Evolutionary conservation across 176 grass and related monocot species (phyloP), one percentile per base, ranked within the genome.

Genomic region (Aegilops longissima): DNA sequence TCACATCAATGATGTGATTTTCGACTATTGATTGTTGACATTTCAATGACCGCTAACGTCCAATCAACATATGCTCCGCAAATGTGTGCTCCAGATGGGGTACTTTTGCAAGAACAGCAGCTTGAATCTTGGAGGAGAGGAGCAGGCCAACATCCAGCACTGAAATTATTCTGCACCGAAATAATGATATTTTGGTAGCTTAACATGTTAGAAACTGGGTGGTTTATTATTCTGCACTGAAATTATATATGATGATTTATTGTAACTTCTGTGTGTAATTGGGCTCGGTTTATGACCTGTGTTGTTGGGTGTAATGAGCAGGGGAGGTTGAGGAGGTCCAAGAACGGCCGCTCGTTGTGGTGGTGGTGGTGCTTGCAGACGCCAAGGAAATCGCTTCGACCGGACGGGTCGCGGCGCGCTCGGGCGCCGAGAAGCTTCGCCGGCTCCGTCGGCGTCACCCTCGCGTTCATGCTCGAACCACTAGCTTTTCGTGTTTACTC

Each of bases 351-450:
- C 51, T 62, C 73, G 12, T 66, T 65, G 86, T 76, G 75, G 61
- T 29, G n/a, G n/a, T 93, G 11, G 88, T 89, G 67, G 86, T 93
- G 44, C 89, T 89, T 27, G 91, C 86, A 4, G 58, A 67, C 0
- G 91, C 89, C 5, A 95, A 95, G 81, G 86, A 93, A 9, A 95
- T 95, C 66, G 91, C 93, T 91, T 95, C 73, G 93, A 85, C 76
- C n/a, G n/a, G n/a, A n/a, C n/a, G n/a, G n/a, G n/a, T n/a, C n/a
- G n/a, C n/a, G n/a, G n/a, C n/a, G n/a, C n/a, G n/a, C n/a, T n/a
- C n/a, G n/a, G n/a, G 93, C 10, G 73, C 93, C 35, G 89, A 93
- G 81, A 95, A 92, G 89, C 93, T 95, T 95, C 27, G 93, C 93
- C 16, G 84, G 93, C 29, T 89, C 91, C 61, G 91, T 95, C 31